A percentile compares a stretch with the other conserved stretches of the same genome.
Conservation (phyloP, 2,329 filamentous ascomycete genomes). For the Cercospora zeae-maydis region DNA sequence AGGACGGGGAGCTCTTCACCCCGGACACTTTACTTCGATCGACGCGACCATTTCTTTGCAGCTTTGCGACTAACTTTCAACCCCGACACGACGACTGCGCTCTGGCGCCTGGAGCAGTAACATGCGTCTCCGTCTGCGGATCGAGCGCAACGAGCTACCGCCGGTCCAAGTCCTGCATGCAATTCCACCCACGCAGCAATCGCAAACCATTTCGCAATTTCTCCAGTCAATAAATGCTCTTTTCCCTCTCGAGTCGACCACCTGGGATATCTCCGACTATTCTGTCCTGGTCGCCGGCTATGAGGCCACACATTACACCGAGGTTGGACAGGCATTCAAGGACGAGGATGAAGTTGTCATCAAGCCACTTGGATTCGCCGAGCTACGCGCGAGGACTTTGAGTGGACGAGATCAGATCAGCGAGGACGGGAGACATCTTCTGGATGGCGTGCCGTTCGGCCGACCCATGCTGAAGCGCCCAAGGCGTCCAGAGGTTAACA, state of each 20-base stretch:
- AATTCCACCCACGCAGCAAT: constrained; percentile 43
- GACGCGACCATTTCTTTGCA: not conserved
- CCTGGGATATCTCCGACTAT: constrained; percentile 91
- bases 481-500: constrained; percentile 37
- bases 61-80: not conserved
- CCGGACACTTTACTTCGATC: not conserved
- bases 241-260: constrained; percentile 72
- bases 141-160: constrained; percentile 71
- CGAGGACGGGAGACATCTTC: constrained; percentile 69
- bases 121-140: constrained; percentile 70
- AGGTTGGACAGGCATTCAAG: constrained; percentile 65
- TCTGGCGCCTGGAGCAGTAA: not conserved
- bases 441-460: constrained; percentile 84
- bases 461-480: constrained; percentile 61
- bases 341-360: constrained; percentile 83
- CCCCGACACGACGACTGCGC: not conserved
- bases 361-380: constrained; percentile 69
- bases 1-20: not conserved
- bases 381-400: constrained; percentile 68
- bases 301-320: constrained; percentile 84
- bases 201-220: constrained; percentile 66
- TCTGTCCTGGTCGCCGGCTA: constrained; percentile 73
- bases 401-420: constrained; percentile 80
- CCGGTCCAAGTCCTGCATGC: constrained; percentile 70
- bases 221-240: constrained; percentile 75